Evolutionary conservation across 495 filamentous ascomycete genomes (phyloP), one percentile per base, ranked within the genome.

Genomic region (Penicillium macrosclerotiorum): DNA sequence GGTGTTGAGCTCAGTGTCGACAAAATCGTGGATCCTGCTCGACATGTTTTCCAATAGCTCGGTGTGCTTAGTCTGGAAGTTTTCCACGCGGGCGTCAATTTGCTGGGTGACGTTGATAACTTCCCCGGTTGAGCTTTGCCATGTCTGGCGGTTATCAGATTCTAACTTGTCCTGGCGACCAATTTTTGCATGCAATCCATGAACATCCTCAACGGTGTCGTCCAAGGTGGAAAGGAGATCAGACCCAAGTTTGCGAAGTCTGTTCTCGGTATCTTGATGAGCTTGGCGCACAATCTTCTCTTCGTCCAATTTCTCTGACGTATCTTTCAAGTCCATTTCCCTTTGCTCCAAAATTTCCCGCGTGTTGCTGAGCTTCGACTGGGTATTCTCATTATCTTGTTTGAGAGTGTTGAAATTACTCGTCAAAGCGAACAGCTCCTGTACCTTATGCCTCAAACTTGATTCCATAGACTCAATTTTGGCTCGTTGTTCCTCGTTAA

Each of bases 381-480:
- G 84, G 0, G 84, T 90, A 14, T 75, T 70, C 43, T 97, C 91
- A 45, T 90, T 84, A 35, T 96, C 89, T 40, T 90, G 88, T 63
- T 89, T 94, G 49, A 96, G 67, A 3, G 75, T 79, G 57, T 88
- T 90, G 62, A 96, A 92, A 50, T 82, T 90, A 17, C 82, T 85
- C 6, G 89, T 95, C 13, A 95, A 67, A 1, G 82, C 74, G 60
- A 95, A 90, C 6, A 97, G 76, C 60, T 98, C 89, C 54, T 96
- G 88, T 1, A 90, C 83, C 52, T 95, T 96, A 65, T 95, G 90
- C 13, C 88, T 79, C 13, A 97, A 75, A 47, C 89, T 94, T 18
- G 78, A 78, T 55, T 97, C 93, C 73, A 97, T 87, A 0, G 89
- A 86, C 55, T 94, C 92, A 36, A 97, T 94, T 64, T 88, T 90